Evolutionary conservation across 805 yeast species (phyloP), one percentile per base, ranked within the genome.

Genomic region (Phaffomyces thermotolerans): DNA sequence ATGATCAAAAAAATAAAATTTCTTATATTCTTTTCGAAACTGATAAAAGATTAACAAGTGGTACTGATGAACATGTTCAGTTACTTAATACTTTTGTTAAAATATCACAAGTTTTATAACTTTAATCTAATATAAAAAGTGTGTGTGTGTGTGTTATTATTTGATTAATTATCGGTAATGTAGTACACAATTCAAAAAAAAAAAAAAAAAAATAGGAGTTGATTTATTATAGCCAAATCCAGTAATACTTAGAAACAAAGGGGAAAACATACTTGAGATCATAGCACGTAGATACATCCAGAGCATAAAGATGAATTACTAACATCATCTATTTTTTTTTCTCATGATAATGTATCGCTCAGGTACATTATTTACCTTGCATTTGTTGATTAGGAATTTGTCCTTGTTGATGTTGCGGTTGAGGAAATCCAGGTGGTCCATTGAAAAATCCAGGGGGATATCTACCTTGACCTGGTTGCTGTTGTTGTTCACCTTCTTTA

Each of bases 61-160:
- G 99, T 14, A 78, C 95, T 4, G 95, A 89, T 55, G 99, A 91
- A 60, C 87, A 84, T 46, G 66, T 91, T 25, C 95, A 86, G 54
- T 56, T 93, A 20, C 70, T 91, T 51, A 84, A 85, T 53, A 68
- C 88, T 51, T 54, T 78, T 27, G 56, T 75, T 10, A 70, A 76
- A 49, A 64, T 81, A n/a, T 70, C 83, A 5, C 63, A 66, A 44
- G 50, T 52, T 12, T 30, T 58, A 18, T 53, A 41, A 23, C 8
- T 10, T 10, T 9, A 18, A 33, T 18, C 9, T 12, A 17, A 27
- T 10, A 10, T 4, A 13, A 10, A 27, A 13, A 27, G 14, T 1
- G 13, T 10, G 6, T 10, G 14, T n/a, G n/a, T n/a, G n/a, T n/a
- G n/a, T n/a, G n/a, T n/a, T n/a, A n/a, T n/a, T n/a, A n/a, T n/a